Conservation (phyloP, 2,329 filamentous ascomycete species). For the Xylaria sp. region DNA sequence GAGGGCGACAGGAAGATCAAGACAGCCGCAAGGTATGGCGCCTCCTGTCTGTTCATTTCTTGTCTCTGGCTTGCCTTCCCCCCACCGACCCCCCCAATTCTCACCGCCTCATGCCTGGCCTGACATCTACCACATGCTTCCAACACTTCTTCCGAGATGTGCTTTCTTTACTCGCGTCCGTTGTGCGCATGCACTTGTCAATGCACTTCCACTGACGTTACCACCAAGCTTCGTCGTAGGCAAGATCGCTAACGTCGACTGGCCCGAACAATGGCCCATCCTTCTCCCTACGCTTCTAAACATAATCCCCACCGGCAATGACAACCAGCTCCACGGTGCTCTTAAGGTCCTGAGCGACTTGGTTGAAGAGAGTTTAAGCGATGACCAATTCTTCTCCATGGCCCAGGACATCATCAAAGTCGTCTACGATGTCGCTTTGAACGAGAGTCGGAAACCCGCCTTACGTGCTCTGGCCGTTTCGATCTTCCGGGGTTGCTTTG, state of each 20-base stretch:
- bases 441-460: conserved; percentile 76
- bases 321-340: conserved; percentile 87
- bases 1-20: conserved; percentile 88
- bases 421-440: conserved; percentile 83
- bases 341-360: conserved; percentile 88
- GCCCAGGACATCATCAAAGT: conserved; percentile 86
- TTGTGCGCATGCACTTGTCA: background rate
- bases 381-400: conserved; percentile 93
- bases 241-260: conserved; percentile 94
- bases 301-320: conserved; percentile 78
- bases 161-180: conserved; percentile 2
- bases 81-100: background rate
- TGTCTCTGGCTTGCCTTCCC: background rate
- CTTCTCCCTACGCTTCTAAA: conserved; percentile 83
- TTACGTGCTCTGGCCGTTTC: conserved; percentile 87
- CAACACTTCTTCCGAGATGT: conserved; percentile 20
- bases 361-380: conserved; percentile 91
- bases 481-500: conserved; percentile 91
- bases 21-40: conserved; percentile 80
- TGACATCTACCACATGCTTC: conserved; percentile 1
- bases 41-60: background rate
- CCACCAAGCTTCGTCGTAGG: conserved; percentile 73
- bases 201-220: conserved; percentile 25
- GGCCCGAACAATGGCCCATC: conserved; percentile 93
- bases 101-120: conserved; percentile 9